These are phyloP conservation scores for Aspergillus melleus DNA, from an alignment of 2,329 filamentous ascomycete species.

Conservation along the genomic window DNA sequence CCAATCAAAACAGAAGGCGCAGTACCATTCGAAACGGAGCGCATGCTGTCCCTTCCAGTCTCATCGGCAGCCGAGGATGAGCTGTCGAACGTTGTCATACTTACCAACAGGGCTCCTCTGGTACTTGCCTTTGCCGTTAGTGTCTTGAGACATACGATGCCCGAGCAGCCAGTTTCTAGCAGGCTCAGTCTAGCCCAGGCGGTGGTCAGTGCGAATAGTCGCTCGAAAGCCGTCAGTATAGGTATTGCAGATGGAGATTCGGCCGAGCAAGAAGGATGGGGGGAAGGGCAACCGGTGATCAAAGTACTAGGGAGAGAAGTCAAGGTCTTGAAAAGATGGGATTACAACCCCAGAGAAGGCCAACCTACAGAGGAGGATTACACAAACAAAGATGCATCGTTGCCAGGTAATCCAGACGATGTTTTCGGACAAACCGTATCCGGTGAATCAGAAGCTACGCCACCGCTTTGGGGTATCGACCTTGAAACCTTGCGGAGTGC, in stretches of 20 bases:
- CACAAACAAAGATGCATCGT: constrained; percentile 1
- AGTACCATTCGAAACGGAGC: constrained; percentile 36
- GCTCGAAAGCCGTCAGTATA: constrained; percentile 71
- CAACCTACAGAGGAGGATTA: constrained; percentile 27
- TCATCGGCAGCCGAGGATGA: constrained; percentile 52
- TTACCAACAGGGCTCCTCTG: constrained; percentile 79
- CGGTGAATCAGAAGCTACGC: constrained; percentile 21
- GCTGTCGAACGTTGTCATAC: constrained; percentile 59
- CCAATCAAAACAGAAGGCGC: constrained; percentile 8
- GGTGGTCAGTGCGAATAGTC: constrained; percentile 77
- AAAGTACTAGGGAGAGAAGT: constrained; percentile 73
- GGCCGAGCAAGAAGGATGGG: constrained; percentile 71
- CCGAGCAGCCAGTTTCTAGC: constrained; percentile 81
- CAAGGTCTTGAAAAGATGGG: constrained; percentile 73
- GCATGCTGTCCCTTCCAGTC: constrained; percentile 33
- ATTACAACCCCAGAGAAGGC: constrained; percentile 62
- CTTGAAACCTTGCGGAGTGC: constrained; percentile 55
- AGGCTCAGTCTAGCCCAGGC: constrained; percentile 79
- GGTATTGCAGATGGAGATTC: constrained; percentile 67
- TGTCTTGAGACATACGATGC: constrained; percentile 76
- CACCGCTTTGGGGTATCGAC: constrained; percentile 60
- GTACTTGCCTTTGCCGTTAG: constrained; percentile 78
- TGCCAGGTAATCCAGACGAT: constrained; percentile 4
- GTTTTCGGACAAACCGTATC: constrained; percentile 12
- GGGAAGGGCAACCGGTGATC: constrained; percentile 72